Base-by-base conservation (phyloP, 805 yeast species). In the Wickerhamiella kazuoi region DNA sequence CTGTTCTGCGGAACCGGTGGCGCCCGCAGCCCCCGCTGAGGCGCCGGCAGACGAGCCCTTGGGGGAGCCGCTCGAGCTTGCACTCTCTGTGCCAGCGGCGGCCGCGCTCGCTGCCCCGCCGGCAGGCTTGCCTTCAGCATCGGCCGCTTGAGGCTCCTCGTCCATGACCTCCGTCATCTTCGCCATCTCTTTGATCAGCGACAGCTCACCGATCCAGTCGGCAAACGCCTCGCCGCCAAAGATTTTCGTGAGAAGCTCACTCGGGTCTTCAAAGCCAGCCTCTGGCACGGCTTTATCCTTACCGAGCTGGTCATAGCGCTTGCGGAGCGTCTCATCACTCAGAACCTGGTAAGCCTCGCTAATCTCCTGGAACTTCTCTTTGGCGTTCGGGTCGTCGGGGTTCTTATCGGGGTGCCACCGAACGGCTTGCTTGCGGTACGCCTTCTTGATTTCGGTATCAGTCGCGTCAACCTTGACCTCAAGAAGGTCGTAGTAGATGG, bases 391-490 rank as follows among this genome's bases (percentile, higher is more conserved):
- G 55, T 90, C 93, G 51, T 79, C 76, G n/a, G 93, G 94, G 53
- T 87, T 83, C 63, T 90, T 90, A 57, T 90, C 98, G 1, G 98
- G 98, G 57, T 87, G 98, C 37, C 81, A 79, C 42, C 65, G 67
- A 59, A 87, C 79, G 6, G 97, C 97, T 57, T 75, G 74, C 56
- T 79, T 80, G 45, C 98, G 69, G 59, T 90, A 90, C 0, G 96
- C 94, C 56, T 83, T 83, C 60, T 90, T 90, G 59, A 90, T 81
- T 46, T 90, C 94, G 9, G 71, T 64, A 3, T 76, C 76, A 0
- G 79, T 68, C 16, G 96, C 96, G 11, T 70, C 70, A 17, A 76
- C 67, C 20, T 60, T 49, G 15, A 87, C 77, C 29, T 72, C 80
- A 37, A 90, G 63, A 14, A 75, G 58, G 47, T 90, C 98, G 58